Conservation (phyloP, 1,139 yeast genomes). For the Candida pseudocylindracea region DNA sequence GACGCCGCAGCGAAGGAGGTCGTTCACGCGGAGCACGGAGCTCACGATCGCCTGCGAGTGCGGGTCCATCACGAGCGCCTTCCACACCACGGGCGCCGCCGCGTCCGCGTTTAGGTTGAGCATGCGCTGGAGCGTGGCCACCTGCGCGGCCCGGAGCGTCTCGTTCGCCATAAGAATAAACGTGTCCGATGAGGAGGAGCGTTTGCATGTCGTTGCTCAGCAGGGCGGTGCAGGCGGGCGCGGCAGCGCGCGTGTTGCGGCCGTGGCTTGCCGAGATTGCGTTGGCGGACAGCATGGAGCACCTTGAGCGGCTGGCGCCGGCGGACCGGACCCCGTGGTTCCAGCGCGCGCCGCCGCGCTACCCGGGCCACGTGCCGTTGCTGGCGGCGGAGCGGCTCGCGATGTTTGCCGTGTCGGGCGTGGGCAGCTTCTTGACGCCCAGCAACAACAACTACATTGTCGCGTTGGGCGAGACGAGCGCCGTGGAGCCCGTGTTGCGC, state of each 20-base stretch:
- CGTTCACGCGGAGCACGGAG: slow-evolving; percentile 77
- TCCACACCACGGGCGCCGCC: slow-evolving; percentile 64
- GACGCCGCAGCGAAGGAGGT: slow-evolving; percentile 68
- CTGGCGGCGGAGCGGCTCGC: slow-evolving; percentile 36
- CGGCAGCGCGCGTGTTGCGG: neutral
- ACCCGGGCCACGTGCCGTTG: slow-evolving; percentile 70
- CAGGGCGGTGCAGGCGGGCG: neutral
- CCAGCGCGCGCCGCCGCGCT: slow-evolving; percentile 22
- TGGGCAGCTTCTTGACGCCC: slow-evolving; percentile 75
- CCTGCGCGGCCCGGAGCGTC: no score
- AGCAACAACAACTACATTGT: slow-evolving; percentile 64
- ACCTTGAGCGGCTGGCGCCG: no score
- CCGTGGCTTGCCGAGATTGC: no score
- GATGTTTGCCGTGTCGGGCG: slow-evolving; percentile 51
- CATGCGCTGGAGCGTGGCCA: slow-evolving; percentile 39
- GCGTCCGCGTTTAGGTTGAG: slow-evolving; percentile 52
- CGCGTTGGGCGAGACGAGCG: slow-evolving; percentile 89
- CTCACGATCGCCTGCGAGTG: slow-evolving; percentile 73
- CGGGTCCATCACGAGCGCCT: slow-evolving; percentile 68
- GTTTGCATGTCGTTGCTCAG: neutral
- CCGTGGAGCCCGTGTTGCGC: slow-evolving; percentile 43
- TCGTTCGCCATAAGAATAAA: no score
- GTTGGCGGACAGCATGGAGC: no score
- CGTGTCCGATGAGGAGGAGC: no score
- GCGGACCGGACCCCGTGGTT: slow-evolving; percentile 7